Evolutionary conservation across 257 asterid species (phyloP), one percentile per base, ranked within the genome.

Genomic region (Plantago elongata): DNA sequence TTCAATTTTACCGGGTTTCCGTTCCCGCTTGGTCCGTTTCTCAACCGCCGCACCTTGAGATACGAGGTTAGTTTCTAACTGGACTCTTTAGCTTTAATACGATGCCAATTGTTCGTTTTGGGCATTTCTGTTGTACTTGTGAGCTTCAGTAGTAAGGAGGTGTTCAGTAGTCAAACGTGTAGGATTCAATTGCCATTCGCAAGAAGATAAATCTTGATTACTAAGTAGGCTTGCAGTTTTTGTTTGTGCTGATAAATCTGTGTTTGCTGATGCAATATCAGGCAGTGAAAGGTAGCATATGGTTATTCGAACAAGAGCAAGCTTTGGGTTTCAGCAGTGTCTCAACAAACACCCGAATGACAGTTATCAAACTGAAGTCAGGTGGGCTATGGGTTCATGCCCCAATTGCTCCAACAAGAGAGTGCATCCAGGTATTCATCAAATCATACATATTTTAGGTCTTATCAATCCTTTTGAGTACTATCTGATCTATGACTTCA

Each of bases 351-450:
- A 92, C 79, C 57, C 79, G 96, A 52, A 92, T 92, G 99, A 89
- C 99, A 0, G 85, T 92, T 59, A 83, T 83, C 82, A 92, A 92
- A 81, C 95, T 89, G 51, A 84, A 80, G 66, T 92, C 99, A 14
- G 97, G 99, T 11, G 96, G 94, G 51, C 72, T 86, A 59, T 92
- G 95, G 95, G 93, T 92, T 60, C 99, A 92, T 70, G 99, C 99
- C 63, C 97, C 97, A 46, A 80, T 92, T 69, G 96, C 99, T 70
- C 99, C 99, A 52, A 92, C 99, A 57, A 75, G 77, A 73, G 99
- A 92, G 72, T 86, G 95, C 82, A 84, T 91, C 62, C 88, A 83
- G 94, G 98, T 91, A 54, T 44, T 60, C 59, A 4, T n/a, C n/a
- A n/a, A n/a, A 27, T 38, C 9, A 11, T 34, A 40, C 3, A 51